A percentile compares a stretch with the other conserved stretches of the same genome.
phyloP scores from a whole-genome alignment of 768 basidiomycete genomes.

The Strobilomyces confusus region DNA sequence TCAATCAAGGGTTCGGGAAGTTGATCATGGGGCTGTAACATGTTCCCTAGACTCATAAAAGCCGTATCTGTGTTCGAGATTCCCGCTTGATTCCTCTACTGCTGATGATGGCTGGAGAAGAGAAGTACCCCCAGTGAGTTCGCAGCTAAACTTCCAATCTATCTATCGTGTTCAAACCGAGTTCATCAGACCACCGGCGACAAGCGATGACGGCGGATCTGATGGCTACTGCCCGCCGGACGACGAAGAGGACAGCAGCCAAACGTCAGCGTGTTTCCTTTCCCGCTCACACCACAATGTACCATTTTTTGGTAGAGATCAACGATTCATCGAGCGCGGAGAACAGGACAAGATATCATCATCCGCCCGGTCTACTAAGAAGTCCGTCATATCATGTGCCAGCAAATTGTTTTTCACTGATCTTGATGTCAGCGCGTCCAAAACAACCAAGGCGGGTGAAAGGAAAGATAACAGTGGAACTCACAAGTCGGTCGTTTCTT shows the following conservation, averaged over 20 bases:
- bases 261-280: not conserved
- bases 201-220: not conserved
- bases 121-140: not conserved
- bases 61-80: not conserved
- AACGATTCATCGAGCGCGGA: constrained; percentile 12
- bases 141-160: not conserved
- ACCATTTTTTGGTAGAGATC: not conserved
- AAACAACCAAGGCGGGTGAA: not conserved
- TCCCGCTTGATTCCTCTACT: not conserved
- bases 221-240: not conserved
- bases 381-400: constrained; percentile 1
- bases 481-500: constrained; percentile 3
- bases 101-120: not conserved
- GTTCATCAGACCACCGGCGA: not conserved
- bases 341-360: rapidly evolving
- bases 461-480: not conserved
- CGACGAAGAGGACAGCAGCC: not conserved
- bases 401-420: not conserved
- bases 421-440: not conserved
- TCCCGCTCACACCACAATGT: not conserved
- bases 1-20: constrained; percentile 5
- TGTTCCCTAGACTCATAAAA: constrained; percentile 19
- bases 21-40: not conserved
- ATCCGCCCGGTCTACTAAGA: not conserved
- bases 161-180: not conserved